Base-by-base conservation (phyloP, 1,139 yeast species). In the Nakaseomyces bracarensis region DNA sequence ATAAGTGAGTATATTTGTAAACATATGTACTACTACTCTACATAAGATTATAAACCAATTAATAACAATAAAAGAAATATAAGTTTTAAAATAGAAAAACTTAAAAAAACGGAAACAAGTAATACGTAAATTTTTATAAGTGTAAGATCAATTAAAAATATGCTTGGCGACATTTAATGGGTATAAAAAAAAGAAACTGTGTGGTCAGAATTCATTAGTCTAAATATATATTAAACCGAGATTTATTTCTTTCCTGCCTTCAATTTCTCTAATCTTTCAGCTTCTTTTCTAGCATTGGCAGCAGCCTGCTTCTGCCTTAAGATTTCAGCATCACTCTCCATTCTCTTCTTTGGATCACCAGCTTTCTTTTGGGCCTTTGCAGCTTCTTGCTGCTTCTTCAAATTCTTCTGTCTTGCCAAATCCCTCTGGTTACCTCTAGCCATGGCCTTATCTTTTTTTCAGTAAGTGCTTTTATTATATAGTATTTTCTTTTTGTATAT, bases 391-490 rank as follows among this genome's bases (percentile, higher is more conserved):
- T 75, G 81, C 66, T 89, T 89, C 70, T 89, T 91, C 60, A 68
- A 63, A 66, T 85, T 86, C 68, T 85, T 89, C 47, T 81, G 87
- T 60, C 98, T 75, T 22, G 96, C 96, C 56, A 84, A 74, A 40
- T 91, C 98, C 64, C 98, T 76, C 67, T 91, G 97, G 65, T 91
- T 91, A 25, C 98, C 98, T 71, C 98, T 77, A 41, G 95, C 82
- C 97, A 89, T 89, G 42, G 21, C 36, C n/a, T n/a, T n/a, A n/a
- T n/a, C n/a, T n/a, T n/a, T n/a, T n/a, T n/a, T n/a, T n/a, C n/a
- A n/a, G n/a, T n/a, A n/a, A n/a, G n/a, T n/a, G n/a, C n/a, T n/a
- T n/a, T n/a, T n/a, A n/a, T n/a, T n/a, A n/a, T n/a, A n/a, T n/a
- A n/a, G n/a, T n/a, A n/a, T n/a, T n/a, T n/a, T n/a, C n/a, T n/a